A percentile compares a stretch with the other conserved stretches of the same genome.
phyloP scores from a whole-genome alignment of 768 basidiomycete genomes.

The Butyriboletus loyo region DNA sequence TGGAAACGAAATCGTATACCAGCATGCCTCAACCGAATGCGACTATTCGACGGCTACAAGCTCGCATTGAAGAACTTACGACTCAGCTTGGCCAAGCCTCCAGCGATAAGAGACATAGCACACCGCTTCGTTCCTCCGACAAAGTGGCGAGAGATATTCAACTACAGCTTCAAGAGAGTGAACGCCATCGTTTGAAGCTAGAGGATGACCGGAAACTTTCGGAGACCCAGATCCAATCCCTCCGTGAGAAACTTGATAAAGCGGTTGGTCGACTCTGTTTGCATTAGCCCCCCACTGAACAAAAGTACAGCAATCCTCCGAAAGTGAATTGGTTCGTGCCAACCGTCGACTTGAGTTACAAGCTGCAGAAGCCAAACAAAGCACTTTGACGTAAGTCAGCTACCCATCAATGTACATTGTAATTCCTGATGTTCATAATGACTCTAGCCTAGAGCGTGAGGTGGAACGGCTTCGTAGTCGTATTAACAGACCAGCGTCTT shows the following conservation, averaged over 20 bases:
- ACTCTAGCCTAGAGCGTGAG: slow-evolving; percentile 56
- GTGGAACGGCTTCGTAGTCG: slow-evolving; percentile 67
- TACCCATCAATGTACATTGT: background rate
- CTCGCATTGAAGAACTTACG: slow-evolving; percentile 68
- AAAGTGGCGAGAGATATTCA: slow-evolving; percentile 51
- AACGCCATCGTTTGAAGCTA: slow-evolving; percentile 56
- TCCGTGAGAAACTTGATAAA: slow-evolving; percentile 59
- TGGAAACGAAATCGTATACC: slow-evolving; percentile 74
- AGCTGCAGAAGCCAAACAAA: slow-evolving; percentile 69
- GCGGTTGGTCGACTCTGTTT: slow-evolving; percentile 44
- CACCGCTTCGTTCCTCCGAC: slow-evolving; percentile 41
- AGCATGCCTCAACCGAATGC: slow-evolving; percentile 58
- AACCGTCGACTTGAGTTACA: slow-evolving; percentile 79
- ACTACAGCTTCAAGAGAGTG: slow-evolving; percentile 55
- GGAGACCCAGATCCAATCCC: slow-evolving; percentile 52
- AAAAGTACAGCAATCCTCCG: slow-evolving; percentile 59
- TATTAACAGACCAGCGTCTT: slow-evolving; percentile 55
- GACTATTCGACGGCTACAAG: slow-evolving; percentile 59
- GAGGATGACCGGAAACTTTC: slow-evolving; percentile 65
- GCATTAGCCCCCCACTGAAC: background rate
- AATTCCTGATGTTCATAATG: slow-evolving; percentile 2
- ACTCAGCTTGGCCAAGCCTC: slow-evolving; percentile 41
- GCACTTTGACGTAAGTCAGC: slow-evolving; percentile 56
- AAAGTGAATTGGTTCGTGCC: slow-evolving; percentile 61
- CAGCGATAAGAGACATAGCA: slow-evolving; percentile 39